Base-by-base conservation (phyloP, 2,329 filamentous ascomycete species). In the Claviceps monticola region DNA sequence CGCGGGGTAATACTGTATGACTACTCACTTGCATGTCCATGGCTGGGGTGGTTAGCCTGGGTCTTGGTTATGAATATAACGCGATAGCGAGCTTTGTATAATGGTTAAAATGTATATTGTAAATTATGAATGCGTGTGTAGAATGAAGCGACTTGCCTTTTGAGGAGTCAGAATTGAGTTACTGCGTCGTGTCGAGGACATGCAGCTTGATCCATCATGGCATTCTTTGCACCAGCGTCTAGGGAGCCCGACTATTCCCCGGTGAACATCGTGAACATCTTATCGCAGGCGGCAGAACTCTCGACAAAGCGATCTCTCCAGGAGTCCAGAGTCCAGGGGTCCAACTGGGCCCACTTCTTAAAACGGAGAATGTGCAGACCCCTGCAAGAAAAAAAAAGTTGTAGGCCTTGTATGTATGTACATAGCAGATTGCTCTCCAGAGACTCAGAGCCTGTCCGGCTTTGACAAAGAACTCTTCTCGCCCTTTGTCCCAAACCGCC, bases 21-120 rank as follows among this genome's bases (percentile, higher is more conserved):
- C 46, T 54, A 47, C 46, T 41, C 52, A 58, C 51, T 45, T 55
- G 52, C 46, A 54, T 53, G 46, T 26, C 21, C 9, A 14, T 38
- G 19, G 36, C 26, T 29, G 14, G 47, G 17, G 38, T 26, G 8
- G 16, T 37, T 38, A 23, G 17, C 48, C 46, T 41, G 61, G 57
- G 19, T 57, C 59, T 53, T 39, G 14, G 29, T 45, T 21, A 64
- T 53, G 59, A 59, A 34, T 56, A 38, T 45, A 42, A 50, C 26
- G 47, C 26, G 5, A 26, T 13, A n/a, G 42, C 37, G 44, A 3
- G 26, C 23, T 45, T 46, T 53, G 51, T 48, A 53, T 38, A 3
- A 47, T 50, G 44, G 42, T n/a, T 6, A n/a, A 11, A 29, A 29
- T 43, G 41, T 43, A 13, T 44, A 50, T 7, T 17, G 41, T 21